Evolutionary conservation across 2,329 filamentous ascomycete species (phyloP).

Genomic region (Teratosphaeria zuluensis): DNA sequence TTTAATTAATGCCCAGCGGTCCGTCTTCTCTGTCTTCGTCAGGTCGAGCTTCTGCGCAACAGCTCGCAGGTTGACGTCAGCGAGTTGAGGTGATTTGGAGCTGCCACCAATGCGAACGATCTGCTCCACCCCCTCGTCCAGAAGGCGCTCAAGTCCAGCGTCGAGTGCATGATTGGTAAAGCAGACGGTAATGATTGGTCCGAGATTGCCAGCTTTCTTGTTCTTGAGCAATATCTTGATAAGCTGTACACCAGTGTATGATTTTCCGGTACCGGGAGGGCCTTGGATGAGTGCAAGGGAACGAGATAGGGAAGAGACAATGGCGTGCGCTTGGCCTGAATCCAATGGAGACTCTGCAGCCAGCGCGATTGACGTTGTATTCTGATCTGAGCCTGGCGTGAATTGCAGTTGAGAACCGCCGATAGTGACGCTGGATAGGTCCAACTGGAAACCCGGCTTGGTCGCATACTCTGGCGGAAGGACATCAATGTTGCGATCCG

Average conservation of each 20-base stretch:
- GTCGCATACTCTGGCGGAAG: conserved; percentile 44
- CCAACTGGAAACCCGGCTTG: conserved; percentile 41
- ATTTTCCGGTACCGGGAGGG: conserved; percentile 62
- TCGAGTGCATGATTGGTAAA: conserved; percentile 48
- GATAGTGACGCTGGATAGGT: conserved; percentile 25
- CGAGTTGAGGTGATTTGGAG: conserved; percentile 46
- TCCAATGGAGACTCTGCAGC: conserved; percentile 41
- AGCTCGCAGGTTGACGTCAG: conserved; percentile 40
- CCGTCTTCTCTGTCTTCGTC: conserved; percentile 33
- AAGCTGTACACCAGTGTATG: conserved; percentile 50
- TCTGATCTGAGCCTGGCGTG: background rate
- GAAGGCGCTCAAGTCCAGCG: conserved; percentile 51
- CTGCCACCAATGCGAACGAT: conserved; percentile 48
- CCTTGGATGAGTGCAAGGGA: conserved; percentile 57
- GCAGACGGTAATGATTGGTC: conserved; percentile 20
- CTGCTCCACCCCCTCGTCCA: conserved; percentile 38
- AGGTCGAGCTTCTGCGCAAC: conserved; percentile 23
- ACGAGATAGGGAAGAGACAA: conserved; percentile 44
- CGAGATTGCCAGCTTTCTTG: conserved; percentile 23
- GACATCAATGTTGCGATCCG: conserved; percentile 19
- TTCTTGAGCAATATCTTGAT: conserved; percentile 46
- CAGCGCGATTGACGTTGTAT: conserved; percentile 16
- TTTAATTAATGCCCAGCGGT: conserved; percentile 20
- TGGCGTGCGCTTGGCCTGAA: conserved; percentile 37
- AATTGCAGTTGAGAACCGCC: conserved; percentile 8